Conservation (phyloP, 768 basidiomycete species). For the Mrakia blollopis region DNA sequence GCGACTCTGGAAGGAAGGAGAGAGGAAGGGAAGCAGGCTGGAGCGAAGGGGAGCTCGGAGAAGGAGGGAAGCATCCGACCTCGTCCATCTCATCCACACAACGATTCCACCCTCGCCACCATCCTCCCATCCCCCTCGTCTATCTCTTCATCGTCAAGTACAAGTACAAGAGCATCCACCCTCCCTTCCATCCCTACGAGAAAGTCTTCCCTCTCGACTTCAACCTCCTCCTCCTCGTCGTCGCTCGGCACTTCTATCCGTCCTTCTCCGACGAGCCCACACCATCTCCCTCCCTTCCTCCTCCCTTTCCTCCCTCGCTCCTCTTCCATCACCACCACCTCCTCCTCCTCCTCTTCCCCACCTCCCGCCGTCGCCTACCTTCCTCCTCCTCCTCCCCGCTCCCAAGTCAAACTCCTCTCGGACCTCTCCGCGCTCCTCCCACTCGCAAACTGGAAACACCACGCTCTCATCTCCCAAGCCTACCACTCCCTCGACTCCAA, state of each 20-base stretch:
- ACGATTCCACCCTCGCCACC: not conserved
- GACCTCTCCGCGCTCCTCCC: not conserved
- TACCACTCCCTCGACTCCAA: constrained; percentile 16
- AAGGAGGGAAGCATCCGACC: not conserved
- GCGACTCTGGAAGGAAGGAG: not conserved
- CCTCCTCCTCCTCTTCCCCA: not conserved
- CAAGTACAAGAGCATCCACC: not conserved
- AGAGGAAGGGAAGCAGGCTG: not conserved
- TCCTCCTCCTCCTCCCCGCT: constrained; percentile 6
- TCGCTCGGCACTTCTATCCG: not conserved
- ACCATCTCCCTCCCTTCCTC: not conserved
- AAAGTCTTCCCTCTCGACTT: not conserved
- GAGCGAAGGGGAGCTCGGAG: not conserved
- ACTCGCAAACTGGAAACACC: not conserved
- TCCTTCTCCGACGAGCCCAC: not conserved
- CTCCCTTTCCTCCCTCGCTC: not conserved
- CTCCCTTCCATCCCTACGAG: not conserved
- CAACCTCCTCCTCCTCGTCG: not conserved
- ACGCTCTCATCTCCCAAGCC: not conserved
- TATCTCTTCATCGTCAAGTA: not conserved
- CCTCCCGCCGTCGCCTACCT: constrained; percentile 5
- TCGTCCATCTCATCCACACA: not conserved
- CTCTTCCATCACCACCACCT: not conserved
- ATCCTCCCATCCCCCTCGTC: not conserved
- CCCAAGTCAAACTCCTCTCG: constrained; percentile 17